phyloP scores from a whole-genome alignment of 106 monocot species.

The Dendrobium huoshanense region DNA sequence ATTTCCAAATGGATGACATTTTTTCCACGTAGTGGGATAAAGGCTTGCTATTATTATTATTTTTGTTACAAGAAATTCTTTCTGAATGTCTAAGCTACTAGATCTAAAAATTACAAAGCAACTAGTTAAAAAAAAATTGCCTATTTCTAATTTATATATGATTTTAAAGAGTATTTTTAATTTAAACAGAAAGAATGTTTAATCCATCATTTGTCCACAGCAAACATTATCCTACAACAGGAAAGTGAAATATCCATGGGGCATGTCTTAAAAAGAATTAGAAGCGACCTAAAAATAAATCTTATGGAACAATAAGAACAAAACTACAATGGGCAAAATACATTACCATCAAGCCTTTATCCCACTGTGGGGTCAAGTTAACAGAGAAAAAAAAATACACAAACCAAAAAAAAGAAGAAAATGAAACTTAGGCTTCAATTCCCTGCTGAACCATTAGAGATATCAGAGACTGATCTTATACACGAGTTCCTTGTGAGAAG shows the following conservation, averaged over 20 bases:
- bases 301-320: background rate
- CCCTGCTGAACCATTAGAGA: background rate
- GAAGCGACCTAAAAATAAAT: background rate
- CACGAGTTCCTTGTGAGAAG: background rate
- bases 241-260: background rate
- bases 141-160: background rate
- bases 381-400: background rate
- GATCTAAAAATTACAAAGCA: conserved; percentile 1
- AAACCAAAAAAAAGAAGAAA: background rate
- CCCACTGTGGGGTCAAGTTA: too few relatives aligned
- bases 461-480: background rate
- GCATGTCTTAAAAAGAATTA: background rate
- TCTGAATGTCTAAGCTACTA: background rate
- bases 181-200: background rate
- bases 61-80: background rate
- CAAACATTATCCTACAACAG: background rate
- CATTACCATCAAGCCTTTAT: too few relatives aligned
- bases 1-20: background rate
- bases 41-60: too few relatives aligned
- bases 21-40: background rate
- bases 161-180: background rate
- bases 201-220: background rate
- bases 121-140: background rate
- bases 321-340: background rate
- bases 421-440: background rate